Evolutionary conservation across 2,329 filamentous ascomycete genomes (phyloP).

Genomic region (Exophiala sp.): DNA sequence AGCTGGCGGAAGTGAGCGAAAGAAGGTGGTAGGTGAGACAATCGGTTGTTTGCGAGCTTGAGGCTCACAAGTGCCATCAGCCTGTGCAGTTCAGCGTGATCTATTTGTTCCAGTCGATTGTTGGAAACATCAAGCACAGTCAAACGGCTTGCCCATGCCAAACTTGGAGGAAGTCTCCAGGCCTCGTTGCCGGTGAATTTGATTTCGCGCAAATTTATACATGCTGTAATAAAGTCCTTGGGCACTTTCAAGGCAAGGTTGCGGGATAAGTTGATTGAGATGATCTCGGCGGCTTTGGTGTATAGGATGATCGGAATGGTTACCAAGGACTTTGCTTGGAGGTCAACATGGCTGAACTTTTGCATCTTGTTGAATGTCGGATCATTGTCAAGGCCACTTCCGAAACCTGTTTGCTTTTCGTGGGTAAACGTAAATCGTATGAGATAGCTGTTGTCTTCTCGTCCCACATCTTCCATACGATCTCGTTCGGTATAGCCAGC

Average conservation of each 20-base stretch:
- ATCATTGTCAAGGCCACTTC: constrained; percentile 69
- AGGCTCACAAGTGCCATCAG: constrained; percentile 77
- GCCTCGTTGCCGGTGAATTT: constrained; percentile 95
- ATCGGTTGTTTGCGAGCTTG: constrained; percentile 88
- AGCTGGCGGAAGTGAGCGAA: constrained; percentile 78
- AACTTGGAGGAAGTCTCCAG: constrained; percentile 75
- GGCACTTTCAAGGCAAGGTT: constrained; percentile 91
- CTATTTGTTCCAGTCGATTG: constrained; percentile 82
- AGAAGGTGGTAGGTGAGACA: constrained; percentile 73
- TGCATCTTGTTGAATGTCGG: constrained; percentile 76
- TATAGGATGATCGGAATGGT: constrained; percentile 95
- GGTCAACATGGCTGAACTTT: constrained; percentile 91
- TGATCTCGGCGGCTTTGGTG: constrained; percentile 85
- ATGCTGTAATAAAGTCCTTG: constrained; percentile 93
- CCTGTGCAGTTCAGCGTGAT: constrained; percentile 75
- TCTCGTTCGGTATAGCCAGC: constrained; percentile 86
- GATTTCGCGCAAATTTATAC: constrained; percentile 86
- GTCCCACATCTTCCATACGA: constrained; percentile 84
- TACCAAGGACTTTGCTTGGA: constrained; percentile 83
- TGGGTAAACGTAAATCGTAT: constrained; percentile 95
- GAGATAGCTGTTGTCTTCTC: constrained; percentile 95
- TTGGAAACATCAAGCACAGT: constrained; percentile 94
- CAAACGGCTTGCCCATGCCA: constrained; percentile 74
- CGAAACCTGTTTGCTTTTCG: constrained; percentile 77
- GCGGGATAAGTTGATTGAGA: constrained; percentile 86